Base-by-base conservation (phyloP, 768 basidiomycete species). In the Phylloporus rhodoxanthus region DNA sequence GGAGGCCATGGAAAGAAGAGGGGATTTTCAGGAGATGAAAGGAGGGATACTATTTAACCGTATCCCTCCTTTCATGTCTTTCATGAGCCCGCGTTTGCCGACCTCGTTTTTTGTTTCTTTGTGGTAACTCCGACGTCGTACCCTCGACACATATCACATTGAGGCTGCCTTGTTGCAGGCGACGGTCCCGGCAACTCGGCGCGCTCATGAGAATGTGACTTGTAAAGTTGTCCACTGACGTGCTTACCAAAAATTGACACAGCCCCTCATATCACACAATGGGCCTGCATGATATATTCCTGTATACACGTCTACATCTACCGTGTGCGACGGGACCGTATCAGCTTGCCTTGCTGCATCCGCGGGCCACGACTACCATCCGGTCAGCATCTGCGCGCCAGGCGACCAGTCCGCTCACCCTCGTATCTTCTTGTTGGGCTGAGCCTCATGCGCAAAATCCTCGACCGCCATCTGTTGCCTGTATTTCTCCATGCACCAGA, bases 401-500 rank as follows among this genome's bases (percentile, higher is more conserved):
- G 17, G 25, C 36, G 32, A 29, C 38, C 21, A 2, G 14, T 30
- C 10, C 13, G 73, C 84, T 60, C 55, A 91, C 90, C 88, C 88
- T 72, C 90, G 75, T 60, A 85, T 75, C 54, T 77, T 86, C 72
- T 88, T 91, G 68, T 80, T 85, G n/a, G 85, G 78, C 57, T 64
- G 77, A 10, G 75, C 65, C 45, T 81, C 79, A 57, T 87, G 79
- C 6, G 83, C 82, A 63, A 88, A 87, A 8, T 76, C 73, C 17
- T 72, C 62, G 2, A 86, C 72, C 1, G 80, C 69, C 23, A 71
- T 58, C 1, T 79, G 81, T 45, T 71, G 70, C 21, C 87, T 76
- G 65, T 76, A 92, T 61, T 88, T 91, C 61, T 87, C 81, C 82
- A 89, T 82, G 57, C 82, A 82, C 90, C 88, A 91, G 8, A 91